Conservation (phyloP, 768 basidiomycete genomes). For the Mycena latifolia region DNA sequence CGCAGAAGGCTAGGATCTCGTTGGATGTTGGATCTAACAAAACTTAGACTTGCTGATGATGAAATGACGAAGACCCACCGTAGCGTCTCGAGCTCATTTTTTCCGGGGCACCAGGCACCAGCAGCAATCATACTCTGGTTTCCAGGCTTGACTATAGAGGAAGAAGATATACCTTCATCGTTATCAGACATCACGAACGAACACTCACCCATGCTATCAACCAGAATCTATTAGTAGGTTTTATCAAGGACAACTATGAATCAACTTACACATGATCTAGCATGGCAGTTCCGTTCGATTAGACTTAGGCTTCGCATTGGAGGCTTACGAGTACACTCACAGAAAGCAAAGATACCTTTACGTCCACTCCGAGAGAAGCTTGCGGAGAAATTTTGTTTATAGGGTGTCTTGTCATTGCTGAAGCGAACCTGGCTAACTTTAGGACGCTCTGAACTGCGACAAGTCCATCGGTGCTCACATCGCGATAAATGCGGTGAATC, state of each 20-base stretch:
- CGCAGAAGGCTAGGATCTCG: constrained; percentile 74
- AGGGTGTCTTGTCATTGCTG: constrained; percentile 96
- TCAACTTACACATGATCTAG: constrained; percentile 73
- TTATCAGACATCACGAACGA: background rate
- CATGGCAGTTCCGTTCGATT: background rate
- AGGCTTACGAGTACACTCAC: constrained; percentile 58
- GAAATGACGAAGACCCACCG: constrained; percentile 55
- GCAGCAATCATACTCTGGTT: constrained; percentile 81
- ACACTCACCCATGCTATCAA: constrained; percentile 44
- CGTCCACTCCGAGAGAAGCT: constrained; percentile 90
- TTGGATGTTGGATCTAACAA: constrained; percentile 69
- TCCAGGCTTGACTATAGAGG: constrained; percentile 70
- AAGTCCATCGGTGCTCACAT: constrained; percentile 60
- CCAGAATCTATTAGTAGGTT: background rate
- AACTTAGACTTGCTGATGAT: background rate
- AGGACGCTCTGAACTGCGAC: constrained; percentile 5
- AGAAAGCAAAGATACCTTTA: constrained; percentile 91
- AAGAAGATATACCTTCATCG: background rate
- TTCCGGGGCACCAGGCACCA: constrained; percentile 84
- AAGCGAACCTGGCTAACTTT: constrained; percentile 74
- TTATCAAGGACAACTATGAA: background rate
- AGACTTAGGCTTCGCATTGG: constrained; percentile 3
- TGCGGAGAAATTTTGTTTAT: constrained; percentile 86
- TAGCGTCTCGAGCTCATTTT: constrained; percentile 83
- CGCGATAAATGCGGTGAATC: constrained; percentile 93